Evolutionary conservation across 2,329 filamentous ascomycete genomes (phyloP), one percentile per base, ranked within the genome.

Genomic region (Fusarium sp.): DNA sequence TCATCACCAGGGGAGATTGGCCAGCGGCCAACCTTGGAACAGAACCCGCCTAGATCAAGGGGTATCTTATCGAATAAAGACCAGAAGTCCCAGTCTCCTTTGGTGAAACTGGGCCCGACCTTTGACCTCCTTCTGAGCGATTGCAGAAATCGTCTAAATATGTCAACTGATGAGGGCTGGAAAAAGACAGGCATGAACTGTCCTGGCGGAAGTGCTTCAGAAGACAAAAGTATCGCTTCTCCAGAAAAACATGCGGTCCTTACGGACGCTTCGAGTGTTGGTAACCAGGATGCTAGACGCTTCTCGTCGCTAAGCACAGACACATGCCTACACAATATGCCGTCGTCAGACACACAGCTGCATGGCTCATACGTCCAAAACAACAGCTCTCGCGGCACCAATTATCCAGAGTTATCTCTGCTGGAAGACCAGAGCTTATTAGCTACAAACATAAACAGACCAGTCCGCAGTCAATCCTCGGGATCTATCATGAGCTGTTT

Each of bases 401-500:
- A 38, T 36, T 69, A 61, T 6, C 68, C 71, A 48, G 38, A 44
- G 18, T 71, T 70, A 17, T 42, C 51, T 26, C 26, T 48, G 12
- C 38, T 61, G n/a, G 31, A n/a, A 12, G 7, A 59, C 45, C 26
- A 28, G 41, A 66, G 14, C 48, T n/a, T 54, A 20, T 52, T 52
- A 48, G 36, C 36, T 35, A 45, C 47, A 24, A 72, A 66, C 33
- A 54, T 36, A 33, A 51, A 36, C 36, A 61, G 47, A 22, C 70
- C 77, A 28, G 54, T 61, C 14, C 75, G 78, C 24, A 79, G 72
- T 36, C 78, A 65, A 12, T 79, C 81, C 22, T 69, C 77, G 13
- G 71, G 73, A 35, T 79, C 81, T 17, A 60, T 81, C 3, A 60
- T 83, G 22, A 78, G 83, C 63, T 82, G 81, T 61, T 79, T 75